Percentiles rank a stretch among this genome's conserved stretches.
Conservation (phyloP, 2,329 filamentous ascomycete genomes). For the Talaromyces sp. region DNA sequence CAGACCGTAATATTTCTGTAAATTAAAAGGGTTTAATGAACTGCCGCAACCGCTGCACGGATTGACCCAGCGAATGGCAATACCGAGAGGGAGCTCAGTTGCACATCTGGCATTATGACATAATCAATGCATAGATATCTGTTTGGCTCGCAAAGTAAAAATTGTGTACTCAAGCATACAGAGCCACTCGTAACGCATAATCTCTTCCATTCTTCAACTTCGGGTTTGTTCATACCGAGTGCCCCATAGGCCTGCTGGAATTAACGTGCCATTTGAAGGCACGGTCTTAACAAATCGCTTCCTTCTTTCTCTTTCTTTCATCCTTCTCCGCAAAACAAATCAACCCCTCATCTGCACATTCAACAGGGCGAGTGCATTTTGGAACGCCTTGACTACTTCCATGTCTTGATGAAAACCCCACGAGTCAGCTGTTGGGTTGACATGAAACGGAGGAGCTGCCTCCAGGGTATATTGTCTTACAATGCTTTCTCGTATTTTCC, state of each 20-base stretch:
- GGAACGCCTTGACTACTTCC: conserved; percentile 52
- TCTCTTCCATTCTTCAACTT: no score
- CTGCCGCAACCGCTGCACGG: neutral
- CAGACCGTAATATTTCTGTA: conserved; percentile 25
- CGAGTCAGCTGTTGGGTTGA: conserved; percentile 14
- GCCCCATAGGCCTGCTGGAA: no score
- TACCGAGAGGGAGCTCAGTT: no score
- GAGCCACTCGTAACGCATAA: no score
- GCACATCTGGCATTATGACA: no score
- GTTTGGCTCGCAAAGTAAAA: no score
- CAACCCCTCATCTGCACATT: conserved; percentile 33
- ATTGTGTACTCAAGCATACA: no score
- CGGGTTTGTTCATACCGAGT: no score
- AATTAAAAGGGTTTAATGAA: neutral
- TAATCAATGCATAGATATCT: no score
- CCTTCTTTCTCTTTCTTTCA: neutral
- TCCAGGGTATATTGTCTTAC: conserved; percentile 56
- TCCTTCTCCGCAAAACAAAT: neutral
- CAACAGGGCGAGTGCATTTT: conserved; percentile 50
- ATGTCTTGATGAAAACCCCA: conserved; percentile 31
- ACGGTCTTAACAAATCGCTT: neutral
- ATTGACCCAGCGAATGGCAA: no score
- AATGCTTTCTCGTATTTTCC: conserved; percentile 75
- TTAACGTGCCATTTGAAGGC: no score
- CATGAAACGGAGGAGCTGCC: neutral